These are phyloP conservation scores for Perilla frutescens DNA, from an alignment of 257 asterid species.

Conservation along the genomic window DNA sequence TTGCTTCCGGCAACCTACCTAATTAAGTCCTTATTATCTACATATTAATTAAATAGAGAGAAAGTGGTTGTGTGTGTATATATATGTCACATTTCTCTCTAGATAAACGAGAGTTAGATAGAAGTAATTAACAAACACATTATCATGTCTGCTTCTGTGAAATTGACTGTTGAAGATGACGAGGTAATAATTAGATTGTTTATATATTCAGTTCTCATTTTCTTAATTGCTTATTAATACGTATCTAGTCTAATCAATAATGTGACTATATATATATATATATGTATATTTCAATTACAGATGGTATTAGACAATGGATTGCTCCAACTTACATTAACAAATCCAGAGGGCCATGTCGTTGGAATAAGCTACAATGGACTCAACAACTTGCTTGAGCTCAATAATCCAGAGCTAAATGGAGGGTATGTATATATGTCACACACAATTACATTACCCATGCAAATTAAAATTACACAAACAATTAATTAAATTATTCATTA, in stretches of 20 bases:
- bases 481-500: not conserved
- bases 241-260: no score
- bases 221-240: not conserved
- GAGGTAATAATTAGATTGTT: not conserved
- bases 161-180: constrained; percentile 17
- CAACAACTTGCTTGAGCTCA: constrained; percentile 55
- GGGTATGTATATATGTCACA: constrained; percentile 54
- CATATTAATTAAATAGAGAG: not conserved
- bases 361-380: constrained; percentile 54
- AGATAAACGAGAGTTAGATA: not conserved
- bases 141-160: constrained; percentile 8
- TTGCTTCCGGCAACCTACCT: constrained; percentile 20
- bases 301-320: constrained; percentile 59
- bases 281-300: constrained; percentile 24
- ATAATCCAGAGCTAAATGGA: constrained; percentile 50
- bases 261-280: not conserved
- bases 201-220: not conserved
- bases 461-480: not conserved
- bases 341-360: constrained; percentile 53
- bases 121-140: not conserved
- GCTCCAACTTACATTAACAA: constrained; percentile 50
- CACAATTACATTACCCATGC: not conserved
- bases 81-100: not conserved
- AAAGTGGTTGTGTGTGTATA: not conserved
- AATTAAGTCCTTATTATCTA: not conserved